Base-by-base conservation (phyloP, 768 basidiomycete genomes). In the Podaxis sp. region DNA sequence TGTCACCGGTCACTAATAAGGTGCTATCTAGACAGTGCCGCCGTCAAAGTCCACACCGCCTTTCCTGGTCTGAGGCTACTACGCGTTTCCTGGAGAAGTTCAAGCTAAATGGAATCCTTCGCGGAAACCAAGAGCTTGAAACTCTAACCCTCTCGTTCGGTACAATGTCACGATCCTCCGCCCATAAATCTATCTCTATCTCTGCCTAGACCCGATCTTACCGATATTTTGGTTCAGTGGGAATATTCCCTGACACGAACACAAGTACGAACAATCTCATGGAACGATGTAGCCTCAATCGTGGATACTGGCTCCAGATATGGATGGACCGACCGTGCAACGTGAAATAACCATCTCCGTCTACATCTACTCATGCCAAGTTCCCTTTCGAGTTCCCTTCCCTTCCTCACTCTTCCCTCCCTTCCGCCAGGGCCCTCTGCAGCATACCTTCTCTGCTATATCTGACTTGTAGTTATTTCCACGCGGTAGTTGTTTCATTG, bases 161-260 rank as follows among this genome's bases (percentile, higher is more conserved):
- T 54, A 54, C 32, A 32, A 32, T 54, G 52, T 54, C 52, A 53
- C 51, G 51, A 53, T 53, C 51, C 51, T n/a, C 32, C 51, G 51
- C 51, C 51, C 18, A 36, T 35, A 53, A 13, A 21, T 40, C 35
- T 28, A 18, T 18, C 16, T 13, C 35, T 25, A 27, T 55, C 36
- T 27, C 40, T 28, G 14, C 27, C 9, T 16, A 27, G 42, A 16
- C 40, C 37, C 40, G 13, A 55, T 44, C 18, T n/a, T n/a, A 35
- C 40, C 40, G 54, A 25, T 42, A 42, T 42, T 55, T 28, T 42
- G 44, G 25, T 18, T 9, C 40, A 55, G 38, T 55, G 54, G 54
- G 40, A 55, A 42, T 18, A 27, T 54, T 32, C 18, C 18, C 27
- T 13, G 54, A 32, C 23, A 37, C 21, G 10, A 14, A 42, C 11